These are phyloP conservation scores for Saccharomycopsis olivae DNA, from an alignment of 805 yeast genomes.

Conservation along the genomic window DNA sequence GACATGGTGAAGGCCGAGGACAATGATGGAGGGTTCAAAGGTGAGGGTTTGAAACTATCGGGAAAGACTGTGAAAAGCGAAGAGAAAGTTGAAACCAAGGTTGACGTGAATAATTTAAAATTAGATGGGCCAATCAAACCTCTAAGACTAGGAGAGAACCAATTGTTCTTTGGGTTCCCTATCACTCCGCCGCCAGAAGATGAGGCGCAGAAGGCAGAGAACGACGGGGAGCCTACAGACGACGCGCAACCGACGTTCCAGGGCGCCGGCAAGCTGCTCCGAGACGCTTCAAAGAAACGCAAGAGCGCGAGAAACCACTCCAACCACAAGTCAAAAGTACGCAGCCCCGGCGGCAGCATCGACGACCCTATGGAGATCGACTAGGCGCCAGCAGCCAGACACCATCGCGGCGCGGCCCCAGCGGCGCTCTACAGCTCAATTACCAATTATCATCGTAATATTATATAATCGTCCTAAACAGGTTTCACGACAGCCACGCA, in stretches of 20 bases:
- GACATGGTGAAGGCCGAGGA: slow-evolving; percentile 14
- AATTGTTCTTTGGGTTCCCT: slow-evolving; percentile 90
- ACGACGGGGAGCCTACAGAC: too few relatives aligned
- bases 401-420: too few relatives aligned
- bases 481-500: too few relatives aligned
- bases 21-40: slow-evolving; percentile 30
- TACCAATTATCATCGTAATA: too few relatives aligned
- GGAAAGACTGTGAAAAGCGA: slow-evolving; percentile 36
- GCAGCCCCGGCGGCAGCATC: slow-evolving; percentile 11
- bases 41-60: slow-evolving; percentile 62
- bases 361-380: slow-evolving; percentile 13
- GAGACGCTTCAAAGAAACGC: slow-evolving; percentile 58
- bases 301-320: slow-evolving; percentile 2
- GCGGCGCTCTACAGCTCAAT: too few relatives aligned
- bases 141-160: slow-evolving; percentile 68
- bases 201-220: slow-evolving; percentile 24
- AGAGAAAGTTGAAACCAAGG: slow-evolving; percentile 9
- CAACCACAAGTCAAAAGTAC: slow-evolving; percentile 6
- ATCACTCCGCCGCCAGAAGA: slow-evolving; percentile 31
- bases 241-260: slow-evolving; percentile 30
- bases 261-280: slow-evolving; percentile 69
- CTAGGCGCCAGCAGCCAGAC: too few relatives aligned
- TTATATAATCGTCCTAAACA: too few relatives aligned
- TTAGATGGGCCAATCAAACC: slow-evolving; percentile 61
- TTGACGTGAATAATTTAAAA: slow-evolving; percentile 35